Evolutionary conservation across 192 early-diverging fungal species (phyloP).

Genomic region (Backusella mclennaniae): DNA sequence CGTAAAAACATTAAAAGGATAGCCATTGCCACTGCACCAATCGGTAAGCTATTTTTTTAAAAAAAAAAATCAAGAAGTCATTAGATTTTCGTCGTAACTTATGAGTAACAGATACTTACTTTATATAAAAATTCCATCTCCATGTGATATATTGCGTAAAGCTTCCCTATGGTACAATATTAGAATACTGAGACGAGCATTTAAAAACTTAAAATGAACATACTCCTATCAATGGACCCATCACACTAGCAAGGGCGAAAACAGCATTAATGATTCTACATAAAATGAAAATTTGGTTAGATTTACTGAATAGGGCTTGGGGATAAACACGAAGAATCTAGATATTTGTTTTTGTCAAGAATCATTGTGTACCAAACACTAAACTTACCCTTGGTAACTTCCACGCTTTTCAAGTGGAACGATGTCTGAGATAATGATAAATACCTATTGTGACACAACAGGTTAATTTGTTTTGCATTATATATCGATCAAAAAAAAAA

Average conservation of each 20-base stretch:
- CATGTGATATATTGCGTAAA: conserved; percentile 38
- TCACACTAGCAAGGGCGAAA: conserved; percentile 32
- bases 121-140: conserved; percentile 41
- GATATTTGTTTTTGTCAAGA: not conserved
- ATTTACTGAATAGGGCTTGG: no score
- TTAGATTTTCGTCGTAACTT: not conserved
- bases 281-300: conserved; percentile 23
- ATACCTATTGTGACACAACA: conserved; percentile 28
- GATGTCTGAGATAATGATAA: conserved; percentile 87
- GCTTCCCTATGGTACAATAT: conserved; percentile 5
- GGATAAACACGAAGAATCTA: not conserved
- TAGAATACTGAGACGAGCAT: not conserved
- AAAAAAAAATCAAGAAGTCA: not conserved
- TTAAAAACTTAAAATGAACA: not conserved
- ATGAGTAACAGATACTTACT: conserved; percentile 19
- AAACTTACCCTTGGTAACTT: conserved; percentile 48
- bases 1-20: conserved; percentile 41
- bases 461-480: conserved; percentile 15
- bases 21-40: conserved; percentile 40
- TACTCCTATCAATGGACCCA: conserved; percentile 38
- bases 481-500: not conserved
- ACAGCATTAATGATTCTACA: conserved; percentile 28
- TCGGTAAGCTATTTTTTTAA: conserved; percentile 19
- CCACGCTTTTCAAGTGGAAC: conserved; percentile 79
- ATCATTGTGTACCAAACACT: not conserved